Base-by-base conservation (phyloP, 352 stramenopile genomes). In the Globisporangium radiosum region DNA sequence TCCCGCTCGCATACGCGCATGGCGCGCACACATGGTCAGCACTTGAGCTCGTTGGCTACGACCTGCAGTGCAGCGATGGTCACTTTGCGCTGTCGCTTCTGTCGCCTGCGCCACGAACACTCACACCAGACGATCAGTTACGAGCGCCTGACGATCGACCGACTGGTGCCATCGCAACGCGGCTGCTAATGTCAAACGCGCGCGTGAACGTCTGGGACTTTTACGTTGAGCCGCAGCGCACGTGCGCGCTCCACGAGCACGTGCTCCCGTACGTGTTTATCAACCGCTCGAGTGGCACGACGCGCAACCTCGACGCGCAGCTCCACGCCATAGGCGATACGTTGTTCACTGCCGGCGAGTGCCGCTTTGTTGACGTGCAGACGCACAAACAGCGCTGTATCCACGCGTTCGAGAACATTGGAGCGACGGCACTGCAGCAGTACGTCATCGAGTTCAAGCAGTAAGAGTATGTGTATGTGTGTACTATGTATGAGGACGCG, bases 121-220 rank as follows among this genome's bases (percentile, higher is more conserved):
- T 15, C 10, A 48, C 44, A 48, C 10, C 10, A 48, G 44, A 33
- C 25, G 25, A 33, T 33, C 25, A 33, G 25, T 33, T 33, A 33
- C 44, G 15, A 15, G 15, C 8, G 13, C 43, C 1, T n/a, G 43
- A 49, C 1, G 47, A 54, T 8, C 7, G 43, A 11, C 53, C 68
- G 10, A 47, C 60, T 7, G 69, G 60, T 4, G 40, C 53, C 17
- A 44, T 79, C 51, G 71, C 68, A 13, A 69, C 71, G 39, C 60
- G 56, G 2, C 47, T 79, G 48, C 54, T 79, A 56, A 51, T 79
- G 19, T 69, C 63, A 25, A 79, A 77, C 10, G 36, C 58, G 40
- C 45, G 66, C 43, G 62, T 79, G 10, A 75, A 73, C 11, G 42
- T 79, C 19, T 79, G 71, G 71, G 69, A 79, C 45, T 79, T 79